phyloP scores from a whole-genome alignment of 2,329 filamentous ascomycete genomes.

The Dactylonectria macrodidyma region DNA sequence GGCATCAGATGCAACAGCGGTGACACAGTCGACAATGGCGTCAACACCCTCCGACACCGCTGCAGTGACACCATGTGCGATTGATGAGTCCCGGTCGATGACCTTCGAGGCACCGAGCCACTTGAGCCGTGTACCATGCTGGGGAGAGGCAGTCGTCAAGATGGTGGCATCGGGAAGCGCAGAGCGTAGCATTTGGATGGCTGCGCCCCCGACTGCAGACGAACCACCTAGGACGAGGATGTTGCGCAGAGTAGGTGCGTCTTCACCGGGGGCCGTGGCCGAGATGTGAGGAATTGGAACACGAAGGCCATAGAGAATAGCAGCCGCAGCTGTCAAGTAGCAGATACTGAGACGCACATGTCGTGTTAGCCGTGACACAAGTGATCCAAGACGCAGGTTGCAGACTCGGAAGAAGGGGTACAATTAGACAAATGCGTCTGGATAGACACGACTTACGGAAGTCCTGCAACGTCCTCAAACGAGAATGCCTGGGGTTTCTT shows the following conservation, averaged over 20 bases:
- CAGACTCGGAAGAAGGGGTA: background rate
- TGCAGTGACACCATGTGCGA: conserved; percentile 20
- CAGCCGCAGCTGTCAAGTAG: conserved; percentile 39
- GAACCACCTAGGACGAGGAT: conserved; percentile 41
- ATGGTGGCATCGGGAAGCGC: conserved; percentile 35
- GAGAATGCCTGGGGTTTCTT: conserved; percentile 32
- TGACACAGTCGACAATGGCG: conserved; percentile 41
- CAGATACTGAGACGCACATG: conserved; percentile 34
- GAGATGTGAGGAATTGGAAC: conserved; percentile 39
- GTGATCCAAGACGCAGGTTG: background rate
- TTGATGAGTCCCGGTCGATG: conserved; percentile 27
- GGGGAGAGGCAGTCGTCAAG: conserved; percentile 32
- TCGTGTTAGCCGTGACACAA: conserved; percentile 15
- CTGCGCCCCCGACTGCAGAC: conserved; percentile 38
- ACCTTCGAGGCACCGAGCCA: conserved; percentile 28
- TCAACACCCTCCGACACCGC: conserved; percentile 30
- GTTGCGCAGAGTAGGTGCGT: conserved; percentile 9
- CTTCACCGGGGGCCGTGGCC: conserved; percentile 11
- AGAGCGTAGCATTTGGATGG: conserved; percentile 39
- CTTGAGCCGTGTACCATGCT: conserved; percentile 28
- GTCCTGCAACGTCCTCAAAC: conserved; percentile 37
- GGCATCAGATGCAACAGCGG: conserved; percentile 29
- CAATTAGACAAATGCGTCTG: background rate
- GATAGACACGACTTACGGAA: conserved; percentile 32
- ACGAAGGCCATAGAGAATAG: conserved; percentile 37